These are phyloP conservation scores for Sphaerosporella brunnea DNA, from an alignment of 495 filamentous ascomycete species.

Conservation along the genomic window DNA sequence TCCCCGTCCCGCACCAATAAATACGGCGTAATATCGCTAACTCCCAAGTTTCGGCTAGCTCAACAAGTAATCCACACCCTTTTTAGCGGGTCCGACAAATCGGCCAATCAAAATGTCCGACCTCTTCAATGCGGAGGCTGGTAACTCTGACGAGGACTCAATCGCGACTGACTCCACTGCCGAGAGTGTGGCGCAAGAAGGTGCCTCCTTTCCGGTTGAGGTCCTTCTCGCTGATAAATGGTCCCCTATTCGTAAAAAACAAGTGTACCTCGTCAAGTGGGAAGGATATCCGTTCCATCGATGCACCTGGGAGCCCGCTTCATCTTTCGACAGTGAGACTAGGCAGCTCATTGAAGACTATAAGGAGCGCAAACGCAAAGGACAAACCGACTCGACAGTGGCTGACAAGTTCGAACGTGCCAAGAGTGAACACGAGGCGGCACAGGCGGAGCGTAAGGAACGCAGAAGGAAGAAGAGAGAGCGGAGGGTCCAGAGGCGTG, in stretches of 20 bases:
- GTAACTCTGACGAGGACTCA: neutral
- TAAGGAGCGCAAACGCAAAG: neutral
- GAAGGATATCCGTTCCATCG: constrained; percentile 39
- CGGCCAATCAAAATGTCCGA: too few species aligned
- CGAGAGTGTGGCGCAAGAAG: constrained; percentile 7
- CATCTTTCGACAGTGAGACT: constrained; percentile 7
- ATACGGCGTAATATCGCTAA: too few species aligned
- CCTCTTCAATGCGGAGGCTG: too few species aligned
- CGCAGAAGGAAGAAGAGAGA: constrained; percentile 15
- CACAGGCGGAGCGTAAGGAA: constrained; percentile 16
- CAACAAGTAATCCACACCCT: too few species aligned
- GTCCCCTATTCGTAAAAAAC: neutral
- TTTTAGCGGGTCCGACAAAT: too few species aligned
- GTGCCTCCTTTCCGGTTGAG: constrained; percentile 23
- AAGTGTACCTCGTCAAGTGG: constrained; percentile 48
- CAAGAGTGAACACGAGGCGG: constrained; percentile 14
- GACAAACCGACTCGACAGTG: too few species aligned
- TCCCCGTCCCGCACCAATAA: too few species aligned
- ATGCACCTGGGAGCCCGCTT: constrained; percentile 32
- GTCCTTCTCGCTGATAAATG: constrained; percentile 13
- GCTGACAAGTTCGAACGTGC: too few species aligned
- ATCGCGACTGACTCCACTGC: neutral
- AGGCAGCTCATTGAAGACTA: constrained; percentile 4
- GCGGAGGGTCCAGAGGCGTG: too few species aligned
- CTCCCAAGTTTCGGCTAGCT: too few species aligned